Conservation (phyloP, 768 basidiomycete species). For the Leccinum barrowsii region DNA sequence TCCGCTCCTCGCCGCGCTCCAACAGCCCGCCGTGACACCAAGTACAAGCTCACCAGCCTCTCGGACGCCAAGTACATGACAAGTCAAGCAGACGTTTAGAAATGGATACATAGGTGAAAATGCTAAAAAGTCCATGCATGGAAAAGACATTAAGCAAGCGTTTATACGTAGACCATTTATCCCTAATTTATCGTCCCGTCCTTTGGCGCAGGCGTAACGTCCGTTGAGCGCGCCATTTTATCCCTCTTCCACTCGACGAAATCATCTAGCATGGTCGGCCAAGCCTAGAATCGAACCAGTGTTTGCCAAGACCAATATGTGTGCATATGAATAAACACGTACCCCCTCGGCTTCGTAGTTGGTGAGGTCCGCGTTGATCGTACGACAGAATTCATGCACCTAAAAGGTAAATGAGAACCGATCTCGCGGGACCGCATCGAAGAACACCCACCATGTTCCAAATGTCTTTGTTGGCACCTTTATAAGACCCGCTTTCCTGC, state of each 20-base stretch:
- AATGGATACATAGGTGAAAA: constrained; percentile 3
- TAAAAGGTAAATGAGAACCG: constrained; percentile 25
- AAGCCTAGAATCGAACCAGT: constrained; percentile 47
- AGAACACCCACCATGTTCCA: constrained; percentile 70
- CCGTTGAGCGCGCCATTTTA: constrained; percentile 10
- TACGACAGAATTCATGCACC: constrained; percentile 76
- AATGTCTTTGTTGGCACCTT: constrained; percentile 78
- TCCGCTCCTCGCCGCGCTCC: neutral
- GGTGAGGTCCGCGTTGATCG: constrained; percentile 53
- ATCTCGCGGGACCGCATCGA: neutral
- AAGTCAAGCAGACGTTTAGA: neutral
- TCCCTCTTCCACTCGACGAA: constrained; percentile 66
- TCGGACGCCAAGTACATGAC: neutral
- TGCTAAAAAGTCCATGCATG: constrained; percentile 8
- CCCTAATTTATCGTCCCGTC: constrained; percentile 8
- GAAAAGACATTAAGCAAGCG: constrained; percentile 14
- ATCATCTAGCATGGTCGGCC: constrained; percentile 80
- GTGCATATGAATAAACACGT: constrained; percentile 22
- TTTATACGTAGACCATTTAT: constrained; percentile 10
- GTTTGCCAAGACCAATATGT: constrained; percentile 1
- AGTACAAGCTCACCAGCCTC: neutral
- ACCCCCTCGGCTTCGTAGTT: constrained; percentile 79
- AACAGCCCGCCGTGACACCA: neutral
- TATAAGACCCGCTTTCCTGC: constrained; percentile 55
- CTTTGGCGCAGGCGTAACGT: neutral